Conservation (phyloP, 345 rosid genomes). For the Eucalyptus polybractea region DNA sequence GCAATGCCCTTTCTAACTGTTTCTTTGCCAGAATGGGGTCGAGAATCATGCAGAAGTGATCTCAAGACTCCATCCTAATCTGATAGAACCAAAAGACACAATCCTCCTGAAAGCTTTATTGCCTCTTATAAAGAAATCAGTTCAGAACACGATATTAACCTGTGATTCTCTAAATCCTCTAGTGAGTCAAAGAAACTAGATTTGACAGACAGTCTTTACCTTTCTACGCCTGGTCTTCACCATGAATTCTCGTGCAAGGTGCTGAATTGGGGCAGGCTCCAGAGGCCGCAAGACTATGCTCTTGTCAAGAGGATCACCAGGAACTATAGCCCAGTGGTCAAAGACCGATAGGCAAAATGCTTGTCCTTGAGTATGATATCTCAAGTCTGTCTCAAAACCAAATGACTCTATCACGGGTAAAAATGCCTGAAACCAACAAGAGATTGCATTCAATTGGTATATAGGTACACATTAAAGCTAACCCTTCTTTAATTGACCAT, state of each 20-base stretch:
- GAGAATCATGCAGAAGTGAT: background rate
- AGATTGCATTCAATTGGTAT: background rate
- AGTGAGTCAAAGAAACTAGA: background rate
- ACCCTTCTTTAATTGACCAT: background rate
- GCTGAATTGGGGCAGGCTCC: slow-evolving; percentile 87
- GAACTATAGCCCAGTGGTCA: slow-evolving; percentile 91
- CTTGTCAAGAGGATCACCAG: slow-evolving; percentile 96
- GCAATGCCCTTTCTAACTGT: background rate
- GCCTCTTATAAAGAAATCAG: background rate
- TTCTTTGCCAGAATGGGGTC: background rate
- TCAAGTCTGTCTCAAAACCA: slow-evolving; percentile 87
- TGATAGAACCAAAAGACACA: background rate
- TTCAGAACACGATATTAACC: background rate
- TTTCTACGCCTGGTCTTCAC: slow-evolving; percentile 83
- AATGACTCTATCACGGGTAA: slow-evolving; percentile 83
- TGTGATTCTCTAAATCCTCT: background rate
- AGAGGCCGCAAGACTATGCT: slow-evolving; percentile 74
- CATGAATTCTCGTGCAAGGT: slow-evolving; percentile 85
- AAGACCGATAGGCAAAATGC: slow-evolving; percentile 71
- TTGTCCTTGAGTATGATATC: slow-evolving; percentile 91
- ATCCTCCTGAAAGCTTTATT: background rate
- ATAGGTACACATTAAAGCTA: background rate
- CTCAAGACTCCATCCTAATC: background rate
- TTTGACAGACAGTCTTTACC: slow-evolving; percentile 12
- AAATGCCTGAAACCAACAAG: slow-evolving; percentile 48